phyloP scores from a whole-genome alignment of 805 yeast species.

The Metschnikowia colocasiae region DNA sequence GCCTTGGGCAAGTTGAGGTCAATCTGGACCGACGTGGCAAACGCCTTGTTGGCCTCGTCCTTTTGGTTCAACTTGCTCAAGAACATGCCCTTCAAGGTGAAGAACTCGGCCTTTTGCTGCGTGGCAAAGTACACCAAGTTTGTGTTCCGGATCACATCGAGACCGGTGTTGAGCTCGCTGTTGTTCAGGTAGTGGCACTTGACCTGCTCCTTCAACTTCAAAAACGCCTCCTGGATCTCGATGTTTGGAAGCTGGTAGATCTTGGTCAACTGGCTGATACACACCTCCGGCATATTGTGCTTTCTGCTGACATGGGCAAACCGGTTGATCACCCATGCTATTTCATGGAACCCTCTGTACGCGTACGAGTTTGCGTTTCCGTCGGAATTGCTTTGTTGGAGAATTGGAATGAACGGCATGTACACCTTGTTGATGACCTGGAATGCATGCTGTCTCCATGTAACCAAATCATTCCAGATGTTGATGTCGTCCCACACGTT shows the following conservation, averaged over 20 bases:
- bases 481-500: constrained; percentile 97
- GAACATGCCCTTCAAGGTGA: constrained; percentile 97
- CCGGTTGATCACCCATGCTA: constrained; percentile 97
- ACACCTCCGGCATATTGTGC: constrained; percentile 95
- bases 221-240: constrained; percentile 96
- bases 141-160: constrained; percentile 95
- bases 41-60: constrained; percentile 96
- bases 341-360: constrained; percentile 96
- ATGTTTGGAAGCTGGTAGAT: constrained; percentile 95
- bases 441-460: constrained; percentile 99
- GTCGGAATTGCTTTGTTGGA: constrained; percentile 65
- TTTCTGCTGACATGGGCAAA: constrained; percentile 98
- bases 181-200: constrained; percentile 94
- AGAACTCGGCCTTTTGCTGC: constrained; percentile 96
- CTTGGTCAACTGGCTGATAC: constrained; percentile 86
- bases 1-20: constrained; percentile 94
- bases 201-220: constrained; percentile 94
- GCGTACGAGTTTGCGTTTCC: constrained; percentile 87
- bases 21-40: constrained; percentile 95
- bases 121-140: constrained; percentile 94
- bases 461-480: constrained; percentile 94
- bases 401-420: constrained; percentile 83
- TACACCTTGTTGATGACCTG: constrained; percentile 92
- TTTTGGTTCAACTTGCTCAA: constrained; percentile 83
- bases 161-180: constrained; percentile 86